phyloP scores from a whole-genome alignment of 805 yeast genomes.

The Yarrowia keelungensis region DNA sequence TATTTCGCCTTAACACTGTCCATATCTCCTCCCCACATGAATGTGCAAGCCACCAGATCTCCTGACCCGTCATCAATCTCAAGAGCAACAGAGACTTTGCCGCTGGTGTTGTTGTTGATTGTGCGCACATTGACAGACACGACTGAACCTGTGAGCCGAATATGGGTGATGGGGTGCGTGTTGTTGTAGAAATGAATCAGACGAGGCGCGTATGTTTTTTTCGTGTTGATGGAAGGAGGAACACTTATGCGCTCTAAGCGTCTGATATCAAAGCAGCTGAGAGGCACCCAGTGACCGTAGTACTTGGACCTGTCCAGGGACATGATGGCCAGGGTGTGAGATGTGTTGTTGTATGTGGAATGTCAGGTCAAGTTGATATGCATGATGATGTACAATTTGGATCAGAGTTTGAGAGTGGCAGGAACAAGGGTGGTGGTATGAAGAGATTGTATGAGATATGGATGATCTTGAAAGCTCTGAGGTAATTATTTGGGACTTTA shows the following conservation, averaged over 20 bases:
- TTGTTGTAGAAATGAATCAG: constrained; percentile 6
- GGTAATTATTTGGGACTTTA: no score
- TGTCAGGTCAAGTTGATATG: background rate
- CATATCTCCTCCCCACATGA: constrained; percentile 11
- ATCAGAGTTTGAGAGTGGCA: background rate
- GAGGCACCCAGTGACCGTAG: constrained; percentile 31
- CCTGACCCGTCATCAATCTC: constrained; percentile 30
- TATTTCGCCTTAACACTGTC: background rate
- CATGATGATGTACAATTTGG: background rate
- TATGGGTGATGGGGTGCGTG: constrained; percentile 28
- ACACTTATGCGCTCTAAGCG: background rate
- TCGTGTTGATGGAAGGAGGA: background rate
- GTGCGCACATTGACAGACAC: background rate
- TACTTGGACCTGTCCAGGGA: constrained; percentile 34
- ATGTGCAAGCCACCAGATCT: background rate
- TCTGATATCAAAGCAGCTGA: constrained; percentile 6
- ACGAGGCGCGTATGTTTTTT: background rate
- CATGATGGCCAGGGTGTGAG: background rate
- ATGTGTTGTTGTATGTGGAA: background rate
- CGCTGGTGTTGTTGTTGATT: background rate
- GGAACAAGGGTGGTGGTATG: no score
- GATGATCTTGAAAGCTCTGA: no score
- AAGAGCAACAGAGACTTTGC: constrained; percentile 3
- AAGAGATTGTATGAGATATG: no score
- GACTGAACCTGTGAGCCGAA: constrained; percentile 13